phyloP scores from a whole-genome alignment of 2,329 filamentous ascomycete species.

The Botrytis pseudocinerea region DNA sequence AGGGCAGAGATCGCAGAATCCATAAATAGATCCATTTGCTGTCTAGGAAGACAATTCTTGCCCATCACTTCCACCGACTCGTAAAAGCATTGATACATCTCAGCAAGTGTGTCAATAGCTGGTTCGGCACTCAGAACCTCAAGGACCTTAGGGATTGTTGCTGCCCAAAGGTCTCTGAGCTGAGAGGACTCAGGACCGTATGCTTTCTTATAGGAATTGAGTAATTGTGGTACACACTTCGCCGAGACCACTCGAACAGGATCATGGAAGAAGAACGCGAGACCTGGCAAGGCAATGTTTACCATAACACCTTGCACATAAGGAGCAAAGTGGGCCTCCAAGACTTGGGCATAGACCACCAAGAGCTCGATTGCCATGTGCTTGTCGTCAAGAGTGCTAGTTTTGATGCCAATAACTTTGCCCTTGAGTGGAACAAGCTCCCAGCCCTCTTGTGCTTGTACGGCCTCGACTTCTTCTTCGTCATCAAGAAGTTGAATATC shows the following conservation, averaged over 20 bases:
- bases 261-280: conserved; percentile 99
- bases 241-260: conserved; percentile 93
- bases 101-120: conserved; percentile 90
- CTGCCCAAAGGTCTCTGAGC: conserved; percentile 79
- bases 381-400: conserved; percentile 95
- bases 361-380: conserved; percentile 99
- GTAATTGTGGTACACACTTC: conserved; percentile 87
- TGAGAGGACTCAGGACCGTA: conserved; percentile 80
- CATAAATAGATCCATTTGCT: conserved; percentile 86
- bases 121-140: conserved; percentile 93
- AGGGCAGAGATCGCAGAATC: conserved; percentile 81
- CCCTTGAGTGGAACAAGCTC: conserved; percentile 95
- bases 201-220: conserved; percentile 91
- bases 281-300: conserved; percentile 88
- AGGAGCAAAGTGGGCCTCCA: conserved; percentile 89
- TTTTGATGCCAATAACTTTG: conserved; percentile 98
- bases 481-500: conserved; percentile 96
- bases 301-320: conserved; percentile 94
- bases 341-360: conserved; percentile 92
- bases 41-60: conserved; percentile 72
- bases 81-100: conserved; percentile 99
- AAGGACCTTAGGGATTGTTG: conserved; percentile 84
- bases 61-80: conserved; percentile 95
- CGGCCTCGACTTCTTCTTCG: conserved; percentile 87
- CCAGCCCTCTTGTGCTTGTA: conserved; percentile 96